Conservation (phyloP, 2,329 filamentous ascomycete species). For the Talaromyces islandicus region DNA sequence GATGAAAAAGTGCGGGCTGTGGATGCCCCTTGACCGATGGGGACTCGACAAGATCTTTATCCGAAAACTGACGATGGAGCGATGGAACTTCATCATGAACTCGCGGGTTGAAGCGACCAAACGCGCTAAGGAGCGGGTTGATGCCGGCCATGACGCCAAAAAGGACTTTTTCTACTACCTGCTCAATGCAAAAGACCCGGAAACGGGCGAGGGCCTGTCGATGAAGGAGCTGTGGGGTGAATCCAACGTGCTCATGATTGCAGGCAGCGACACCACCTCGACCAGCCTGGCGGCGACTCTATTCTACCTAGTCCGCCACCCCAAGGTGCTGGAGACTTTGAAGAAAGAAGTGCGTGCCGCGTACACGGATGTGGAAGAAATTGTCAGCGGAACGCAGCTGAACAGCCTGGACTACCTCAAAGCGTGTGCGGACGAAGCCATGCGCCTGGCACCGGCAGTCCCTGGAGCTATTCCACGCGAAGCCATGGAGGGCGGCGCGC, state of each 20-base stretch:
- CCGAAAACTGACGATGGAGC: constrained; percentile 58
- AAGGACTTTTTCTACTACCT: constrained; percentile 74
- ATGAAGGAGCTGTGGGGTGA: constrained; percentile 65
- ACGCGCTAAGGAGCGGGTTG: constrained; percentile 50
- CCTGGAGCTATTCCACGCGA: constrained; percentile 33
- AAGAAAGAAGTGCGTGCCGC: constrained; percentile 29
- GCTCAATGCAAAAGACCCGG: constrained; percentile 64
- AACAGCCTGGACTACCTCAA: constrained; percentile 34
- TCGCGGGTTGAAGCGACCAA: constrained; percentile 62
- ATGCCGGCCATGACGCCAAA: constrained; percentile 60
- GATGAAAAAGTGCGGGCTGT: constrained; percentile 57
- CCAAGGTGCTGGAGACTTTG: constrained; percentile 24
- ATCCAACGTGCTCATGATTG: constrained; percentile 66
- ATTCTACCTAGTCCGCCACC: constrained; percentile 35
- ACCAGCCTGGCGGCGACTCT: constrained; percentile 48
- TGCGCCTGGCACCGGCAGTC: constrained; percentile 35
- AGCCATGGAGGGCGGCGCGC: constrained; percentile 31
- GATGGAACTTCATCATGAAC: constrained; percentile 66
- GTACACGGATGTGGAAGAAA: constrained; percentile 32
- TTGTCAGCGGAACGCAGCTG: constrained; percentile 28
- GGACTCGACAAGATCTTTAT: constrained; percentile 64
- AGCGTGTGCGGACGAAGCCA: constrained; percentile 37
- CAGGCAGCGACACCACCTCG: constrained; percentile 66
- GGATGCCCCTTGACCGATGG: constrained; percentile 62
- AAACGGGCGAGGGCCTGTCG: constrained; percentile 61